A percentile compares a stretch with the other conserved stretches of the same genome.
These are phyloP conservation scores for Schwanniomyces vanrijiae DNA, from an alignment of 805 yeast species.

Conservation along the genomic window DNA sequence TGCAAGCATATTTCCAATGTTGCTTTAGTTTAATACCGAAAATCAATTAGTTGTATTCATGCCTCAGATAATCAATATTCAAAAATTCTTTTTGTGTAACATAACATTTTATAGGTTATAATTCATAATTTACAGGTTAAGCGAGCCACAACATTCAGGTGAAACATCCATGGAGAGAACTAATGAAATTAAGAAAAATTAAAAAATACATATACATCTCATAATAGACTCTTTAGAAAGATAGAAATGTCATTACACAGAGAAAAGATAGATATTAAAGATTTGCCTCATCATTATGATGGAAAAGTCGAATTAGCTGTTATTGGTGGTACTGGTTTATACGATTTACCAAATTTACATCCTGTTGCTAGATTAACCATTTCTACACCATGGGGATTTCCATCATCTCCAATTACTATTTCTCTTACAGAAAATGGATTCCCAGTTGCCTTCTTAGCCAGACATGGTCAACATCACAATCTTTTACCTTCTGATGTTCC, in stretches of 20 bases:
- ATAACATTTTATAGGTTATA: neutral
- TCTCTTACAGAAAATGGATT: conserved; percentile 75
- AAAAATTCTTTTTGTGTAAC: neutral
- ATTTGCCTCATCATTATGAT: conserved; percentile 52
- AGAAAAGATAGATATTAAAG: conserved; percentile 22
- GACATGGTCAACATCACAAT: conserved; percentile 93
- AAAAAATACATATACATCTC: neutral
- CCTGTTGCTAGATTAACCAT: conserved; percentile 83
- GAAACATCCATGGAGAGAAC: neutral
- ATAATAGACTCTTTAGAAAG: neutral
- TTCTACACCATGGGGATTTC: conserved; percentile 96
- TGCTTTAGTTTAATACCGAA: neutral
- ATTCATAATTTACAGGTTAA: neutral
- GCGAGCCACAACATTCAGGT: neutral
- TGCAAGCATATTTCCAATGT: conserved; percentile 1
- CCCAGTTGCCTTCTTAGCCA: conserved; percentile 89
- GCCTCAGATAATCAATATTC: neutral
- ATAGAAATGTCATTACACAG: conserved; percentile 35
- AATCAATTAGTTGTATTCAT: neutral
- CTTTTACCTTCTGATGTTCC: conserved; percentile 92
- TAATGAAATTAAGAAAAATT: neutral
- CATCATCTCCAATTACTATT: conserved; percentile 91
- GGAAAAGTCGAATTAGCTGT: conserved; percentile 81
- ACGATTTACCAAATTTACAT: conserved; percentile 74
- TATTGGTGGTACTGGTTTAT: conserved; percentile 98